phyloP scores from a whole-genome alignment of 1,284 basidiomycete species.

The Tilletia horrida region DNA sequence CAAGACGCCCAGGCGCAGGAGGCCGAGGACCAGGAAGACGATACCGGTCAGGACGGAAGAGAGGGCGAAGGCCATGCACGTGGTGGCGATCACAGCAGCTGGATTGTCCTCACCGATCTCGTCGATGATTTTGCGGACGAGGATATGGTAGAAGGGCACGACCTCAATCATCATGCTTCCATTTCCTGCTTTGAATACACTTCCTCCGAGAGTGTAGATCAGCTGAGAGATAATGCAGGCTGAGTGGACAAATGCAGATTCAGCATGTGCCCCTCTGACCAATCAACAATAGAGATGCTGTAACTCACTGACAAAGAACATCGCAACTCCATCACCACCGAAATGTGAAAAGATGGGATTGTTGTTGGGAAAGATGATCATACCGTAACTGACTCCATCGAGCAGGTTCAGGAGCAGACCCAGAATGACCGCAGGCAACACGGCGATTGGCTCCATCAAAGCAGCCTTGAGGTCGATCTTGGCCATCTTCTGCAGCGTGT shows the following conservation, averaged over 20 bases:
- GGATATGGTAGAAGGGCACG: constrained; percentile 85
- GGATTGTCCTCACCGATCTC: constrained; percentile 71
- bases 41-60: constrained; percentile 82
- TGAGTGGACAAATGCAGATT: constrained; percentile 4
- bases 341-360: constrained; percentile 72
- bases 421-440: constrained; percentile 73
- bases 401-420: constrained; percentile 85
- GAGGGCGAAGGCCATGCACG: constrained; percentile 81
- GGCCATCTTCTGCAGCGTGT: constrained; percentile 31
- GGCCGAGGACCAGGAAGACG: constrained; percentile 60
- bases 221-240: constrained; percentile 74
- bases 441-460: constrained; percentile 40
- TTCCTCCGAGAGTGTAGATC: constrained; percentile 77
- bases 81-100: constrained; percentile 77
- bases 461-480: constrained; percentile 35
- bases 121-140: constrained; percentile 72
- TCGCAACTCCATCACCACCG: constrained; percentile 81
- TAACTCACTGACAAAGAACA: constrained; percentile 56
- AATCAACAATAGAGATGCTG: not conserved
- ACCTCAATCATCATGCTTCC: constrained; percentile 57
- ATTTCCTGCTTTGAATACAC: constrained; percentile 73
- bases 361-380: constrained; percentile 82
- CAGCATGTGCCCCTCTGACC: constrained; percentile 1
- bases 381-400: constrained; percentile 74
- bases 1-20: constrained; percentile 74